Base-by-base conservation (phyloP, 257 asterid species). In the Nicotiana otophora region DNA sequence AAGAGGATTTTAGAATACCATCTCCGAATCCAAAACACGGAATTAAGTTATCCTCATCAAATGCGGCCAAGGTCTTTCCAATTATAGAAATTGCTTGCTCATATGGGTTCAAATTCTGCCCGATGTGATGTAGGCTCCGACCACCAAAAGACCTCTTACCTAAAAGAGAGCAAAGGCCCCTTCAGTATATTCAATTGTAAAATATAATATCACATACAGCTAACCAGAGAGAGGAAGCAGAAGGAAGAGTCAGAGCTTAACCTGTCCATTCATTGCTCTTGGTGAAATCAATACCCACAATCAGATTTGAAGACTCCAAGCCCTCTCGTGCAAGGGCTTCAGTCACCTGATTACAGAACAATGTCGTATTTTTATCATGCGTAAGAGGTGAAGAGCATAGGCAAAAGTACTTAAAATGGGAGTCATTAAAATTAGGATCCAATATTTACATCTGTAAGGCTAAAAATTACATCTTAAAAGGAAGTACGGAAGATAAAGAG, bases 261-360 rank as follows among this genome's bases (percentile, higher is more conserved):
- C 99, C 99, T 86, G 99, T 96, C 98, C 99, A 96, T 85, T 96
- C 98, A 62, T 96, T 96, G 90, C 98, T 96, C 95, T 93, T 96
- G 2, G 99, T 96, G 88, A 93, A 94, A 88, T 96, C 98, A 30
- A 96, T 91, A 34, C 98, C 99, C 33, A 96, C 91, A 85, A 96
- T 96, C 19, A 94, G 93, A 88, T 96, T 96, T 63, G 99, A 93
- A 39, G 99, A 96, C 84, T 96, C 99, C 12, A 96, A 95, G 77
- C 98, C 99, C 82, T 98, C 98, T 46, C 90, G 93, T 65, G 91
- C 90, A 79, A 96, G 97, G 69, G 98, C 99, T 82, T 91, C 98
- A 34, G 93, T 90, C 86, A 96, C 98, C 98, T 96, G 80, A 62
- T 80, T 53, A 84, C 84, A 82, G 82, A 30, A 69, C 36, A 64